phyloP scores from a whole-genome alignment of 495 filamentous ascomycete species.

The Trichoderma asperelloides region DNA sequence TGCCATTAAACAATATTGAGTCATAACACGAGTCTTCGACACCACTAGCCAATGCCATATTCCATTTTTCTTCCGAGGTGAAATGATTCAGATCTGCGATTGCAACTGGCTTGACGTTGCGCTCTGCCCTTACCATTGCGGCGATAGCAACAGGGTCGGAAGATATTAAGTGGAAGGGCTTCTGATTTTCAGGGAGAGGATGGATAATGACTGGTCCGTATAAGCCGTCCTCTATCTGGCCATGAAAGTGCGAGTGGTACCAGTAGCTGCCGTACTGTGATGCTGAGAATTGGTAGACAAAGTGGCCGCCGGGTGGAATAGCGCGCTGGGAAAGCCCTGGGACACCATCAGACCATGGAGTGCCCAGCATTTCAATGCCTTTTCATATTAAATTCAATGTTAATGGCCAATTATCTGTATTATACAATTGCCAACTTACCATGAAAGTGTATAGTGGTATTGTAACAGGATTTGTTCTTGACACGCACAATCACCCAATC shows the following conservation, averaged over 20 bases:
- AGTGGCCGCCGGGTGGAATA: constrained; percentile 36
- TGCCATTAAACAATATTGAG: constrained; percentile 44
- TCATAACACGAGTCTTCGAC: constrained; percentile 38
- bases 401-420: constrained; percentile 21
- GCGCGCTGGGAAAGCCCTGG: constrained; percentile 32
- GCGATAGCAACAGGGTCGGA: constrained; percentile 26
- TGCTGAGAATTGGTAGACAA: constrained; percentile 39
- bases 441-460: constrained; percentile 45
- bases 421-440: constrained; percentile 33
- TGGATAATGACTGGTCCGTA: constrained; percentile 46
- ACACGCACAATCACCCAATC: constrained; percentile 43
- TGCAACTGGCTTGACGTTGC: constrained; percentile 34
- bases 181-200: constrained; percentile 26
- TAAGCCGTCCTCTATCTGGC: constrained; percentile 43
- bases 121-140: constrained; percentile 39
- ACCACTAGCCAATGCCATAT: constrained; percentile 27
- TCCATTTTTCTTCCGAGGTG: constrained; percentile 37
- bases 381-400: constrained; percentile 19
- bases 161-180: constrained; percentile 40
- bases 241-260: constrained; percentile 46
- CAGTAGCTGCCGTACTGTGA: constrained; percentile 42
- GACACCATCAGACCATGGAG: constrained; percentile 30
- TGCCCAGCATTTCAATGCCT: constrained; percentile 42
- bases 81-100: constrained; percentile 48
- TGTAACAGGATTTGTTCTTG: constrained; percentile 36